These are phyloP conservation scores for Oleoguttula mirabilis DNA, from an alignment of 495 filamentous ascomycete genomes.

Conservation along the genomic window DNA sequence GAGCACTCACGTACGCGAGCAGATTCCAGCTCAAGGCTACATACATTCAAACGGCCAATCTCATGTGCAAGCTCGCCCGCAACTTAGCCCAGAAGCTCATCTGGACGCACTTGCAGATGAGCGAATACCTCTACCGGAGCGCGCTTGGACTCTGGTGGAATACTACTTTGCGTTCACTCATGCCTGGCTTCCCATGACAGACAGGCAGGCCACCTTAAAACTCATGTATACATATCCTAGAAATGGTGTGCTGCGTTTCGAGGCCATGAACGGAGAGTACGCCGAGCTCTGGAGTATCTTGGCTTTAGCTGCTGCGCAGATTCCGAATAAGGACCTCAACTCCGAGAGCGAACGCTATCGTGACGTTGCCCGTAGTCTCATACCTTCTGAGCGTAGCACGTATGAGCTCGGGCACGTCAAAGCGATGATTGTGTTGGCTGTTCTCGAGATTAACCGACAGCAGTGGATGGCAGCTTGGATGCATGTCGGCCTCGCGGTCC, in stretches of 20 bases:
- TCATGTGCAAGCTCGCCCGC: background rate
- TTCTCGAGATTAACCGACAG: slow-evolving; percentile 47
- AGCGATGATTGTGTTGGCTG: slow-evolving; percentile 46
- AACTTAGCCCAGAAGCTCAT: background rate
- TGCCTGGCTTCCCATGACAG: slow-evolving; percentile 59
- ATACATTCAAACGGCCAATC: background rate
- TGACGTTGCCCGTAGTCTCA: too few relatives aligned
- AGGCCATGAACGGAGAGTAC: slow-evolving; percentile 40
- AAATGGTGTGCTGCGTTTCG: slow-evolving; percentile 17
- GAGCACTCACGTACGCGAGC: too few relatives aligned
- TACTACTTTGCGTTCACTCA: slow-evolving; percentile 63
- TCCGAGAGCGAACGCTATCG: too few relatives aligned
- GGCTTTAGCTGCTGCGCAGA: slow-evolving; percentile 40
- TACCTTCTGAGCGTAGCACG: too few relatives aligned
- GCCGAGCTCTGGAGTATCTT: slow-evolving; percentile 54
- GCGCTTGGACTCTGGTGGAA: slow-evolving; percentile 55
- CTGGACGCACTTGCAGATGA: background rate
- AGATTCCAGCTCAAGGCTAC: background rate
- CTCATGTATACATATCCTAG: slow-evolving; percentile 39
- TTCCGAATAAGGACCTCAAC: slow-evolving; percentile 24
- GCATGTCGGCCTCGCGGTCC: slow-evolving; percentile 49
- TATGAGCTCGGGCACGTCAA: too few relatives aligned
- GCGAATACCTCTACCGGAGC: slow-evolving; percentile 39
- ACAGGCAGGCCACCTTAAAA: slow-evolving; percentile 54
- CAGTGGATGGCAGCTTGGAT: slow-evolving; percentile 48